phyloP scores from a whole-genome alignment of 805 yeast genomes.

The Tanozyma kutaoensis region DNA sequence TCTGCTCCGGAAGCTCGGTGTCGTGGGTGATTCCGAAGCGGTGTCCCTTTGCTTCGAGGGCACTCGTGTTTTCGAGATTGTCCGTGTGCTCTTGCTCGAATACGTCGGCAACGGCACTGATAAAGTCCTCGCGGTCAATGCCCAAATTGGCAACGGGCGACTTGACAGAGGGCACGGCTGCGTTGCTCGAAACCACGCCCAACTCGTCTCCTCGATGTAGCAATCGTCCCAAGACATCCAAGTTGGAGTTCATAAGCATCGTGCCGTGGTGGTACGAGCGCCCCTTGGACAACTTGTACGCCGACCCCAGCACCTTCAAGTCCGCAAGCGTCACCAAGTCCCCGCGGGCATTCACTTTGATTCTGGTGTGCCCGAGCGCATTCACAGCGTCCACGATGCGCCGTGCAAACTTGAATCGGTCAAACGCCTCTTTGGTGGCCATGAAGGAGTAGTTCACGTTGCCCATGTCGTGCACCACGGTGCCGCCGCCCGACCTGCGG shows the following conservation, averaged over 20 bases:
- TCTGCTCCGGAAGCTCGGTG: constrained; percentile 22
- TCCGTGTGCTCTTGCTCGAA: constrained; percentile 14
- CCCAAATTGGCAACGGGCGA: constrained; percentile 65
- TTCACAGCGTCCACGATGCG: constrained; percentile 12
- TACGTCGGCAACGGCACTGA: constrained; percentile 24
- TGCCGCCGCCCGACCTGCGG: constrained; percentile 88
- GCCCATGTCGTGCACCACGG: constrained; percentile 89
- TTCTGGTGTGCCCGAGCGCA: constrained; percentile 4
- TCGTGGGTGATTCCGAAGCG: constrained; percentile 11
- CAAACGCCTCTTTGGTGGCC: constrained; percentile 53
- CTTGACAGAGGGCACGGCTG: constrained; percentile 62
- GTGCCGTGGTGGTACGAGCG: constrained; percentile 93
- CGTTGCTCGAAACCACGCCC: constrained; percentile 31
- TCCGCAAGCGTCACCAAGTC: constrained; percentile 47
- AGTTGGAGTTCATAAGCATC: constrained; percentile 61
- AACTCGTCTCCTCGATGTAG: constrained; percentile 32
- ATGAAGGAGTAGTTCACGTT: constrained; percentile 80
- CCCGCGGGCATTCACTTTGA: constrained; percentile 60
- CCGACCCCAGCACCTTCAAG: constrained; percentile 81
- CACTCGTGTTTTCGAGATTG: no score
- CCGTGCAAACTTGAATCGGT: constrained; percentile 25
- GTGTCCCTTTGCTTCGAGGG: no score
- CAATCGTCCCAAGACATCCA: constrained; percentile 46
- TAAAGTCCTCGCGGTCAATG: constrained; percentile 31
- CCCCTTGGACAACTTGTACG: constrained; percentile 73